Percentiles rank a stretch among this genome's conserved stretches.
These are phyloP conservation scores for Bretziella fagacearum DNA, from an alignment of 2,329 filamentous ascomycete species.

Conservation along the genomic window DNA sequence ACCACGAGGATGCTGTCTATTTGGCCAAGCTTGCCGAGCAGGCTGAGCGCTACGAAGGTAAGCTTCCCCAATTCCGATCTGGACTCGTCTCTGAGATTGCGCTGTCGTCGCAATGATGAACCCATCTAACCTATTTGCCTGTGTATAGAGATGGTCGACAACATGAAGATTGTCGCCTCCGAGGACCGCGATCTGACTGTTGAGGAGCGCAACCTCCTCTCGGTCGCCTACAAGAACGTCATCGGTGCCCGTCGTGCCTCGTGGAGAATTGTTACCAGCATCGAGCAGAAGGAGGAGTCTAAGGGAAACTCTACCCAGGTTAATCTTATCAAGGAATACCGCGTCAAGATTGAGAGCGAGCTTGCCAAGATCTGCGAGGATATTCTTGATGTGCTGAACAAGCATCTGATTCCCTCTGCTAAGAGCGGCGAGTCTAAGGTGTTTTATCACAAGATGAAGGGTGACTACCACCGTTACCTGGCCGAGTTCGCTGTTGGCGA, in stretches of 20 bases:
- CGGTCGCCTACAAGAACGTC: conserved; percentile 98
- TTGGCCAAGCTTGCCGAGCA: conserved; percentile 99
- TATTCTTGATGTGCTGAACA: conserved; percentile 84
- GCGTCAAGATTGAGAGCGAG: conserved; percentile 94
- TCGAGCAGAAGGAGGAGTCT: conserved; percentile 98
- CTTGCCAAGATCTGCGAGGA: conserved; percentile 96
- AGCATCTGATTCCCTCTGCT: conserved; percentile 85
- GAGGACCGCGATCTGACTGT: conserved; percentile 71
- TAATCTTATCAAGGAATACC: conserved; percentile 88
- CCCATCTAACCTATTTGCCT: conserved; percentile 7
- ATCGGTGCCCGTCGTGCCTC: conserved; percentile 92
- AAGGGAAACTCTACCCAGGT: conserved; percentile 94
- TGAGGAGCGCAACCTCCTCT: conserved; percentile 94
- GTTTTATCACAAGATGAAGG: conserved; percentile 99
- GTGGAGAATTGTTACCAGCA: conserved; percentile 96
- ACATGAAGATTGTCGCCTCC: conserved; percentile 97
- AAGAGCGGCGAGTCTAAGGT: conserved; percentile 97
- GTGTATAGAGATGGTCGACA: conserved; percentile 86
- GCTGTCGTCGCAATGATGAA: background rate
- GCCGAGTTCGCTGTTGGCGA: conserved; percentile 92
- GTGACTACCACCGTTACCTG: conserved; percentile 97
- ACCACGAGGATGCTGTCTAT: conserved; percentile 91
- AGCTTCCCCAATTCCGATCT: conserved; percentile 10
- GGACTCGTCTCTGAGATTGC: background rate
- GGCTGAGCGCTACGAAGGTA: conserved; percentile 99